These are phyloP conservation scores for Ustilago nuda DNA, from an alignment of 1,284 basidiomycete species.

Conservation along the genomic window DNA sequence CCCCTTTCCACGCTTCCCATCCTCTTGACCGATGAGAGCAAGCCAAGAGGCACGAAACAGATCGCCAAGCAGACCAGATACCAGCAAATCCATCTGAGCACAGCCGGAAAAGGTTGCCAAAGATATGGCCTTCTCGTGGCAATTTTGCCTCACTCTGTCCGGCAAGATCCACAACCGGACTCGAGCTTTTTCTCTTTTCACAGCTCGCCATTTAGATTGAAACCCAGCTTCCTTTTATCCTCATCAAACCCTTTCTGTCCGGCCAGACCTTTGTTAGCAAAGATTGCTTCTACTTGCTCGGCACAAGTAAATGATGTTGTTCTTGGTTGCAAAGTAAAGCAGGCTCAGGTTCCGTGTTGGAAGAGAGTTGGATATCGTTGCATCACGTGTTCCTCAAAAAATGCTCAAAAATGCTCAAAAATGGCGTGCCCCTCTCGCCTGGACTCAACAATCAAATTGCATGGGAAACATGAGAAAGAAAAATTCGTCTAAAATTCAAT, in stretches of 20 bases:
- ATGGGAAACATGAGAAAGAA: neutral
- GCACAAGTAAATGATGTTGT: no score
- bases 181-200: neutral
- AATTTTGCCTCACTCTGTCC: neutral
- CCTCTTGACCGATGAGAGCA: neutral
- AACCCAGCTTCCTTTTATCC: neutral
- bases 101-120: neutral
- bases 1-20: neutral
- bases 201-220: neutral
- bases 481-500: slow-evolving; percentile 3
- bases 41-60: neutral
- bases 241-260: neutral
- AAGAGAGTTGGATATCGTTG: slow-evolving; percentile 4
- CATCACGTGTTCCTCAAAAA: no score
- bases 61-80: neutral
- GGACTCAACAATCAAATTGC: no score
- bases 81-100: neutral
- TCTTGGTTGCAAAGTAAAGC: neutral
- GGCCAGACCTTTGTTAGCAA: neutral
- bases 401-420: no score
- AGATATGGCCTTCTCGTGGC: neutral
- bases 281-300: neutral
- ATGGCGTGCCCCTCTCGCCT: no score
- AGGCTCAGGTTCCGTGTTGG: slow-evolving; percentile 4
- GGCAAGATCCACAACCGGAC: neutral